Evolutionary conservation across 169 alveolate species (phyloP), one percentile per base, ranked within the genome.

Genomic region (Plasmodium berghei): DNA sequence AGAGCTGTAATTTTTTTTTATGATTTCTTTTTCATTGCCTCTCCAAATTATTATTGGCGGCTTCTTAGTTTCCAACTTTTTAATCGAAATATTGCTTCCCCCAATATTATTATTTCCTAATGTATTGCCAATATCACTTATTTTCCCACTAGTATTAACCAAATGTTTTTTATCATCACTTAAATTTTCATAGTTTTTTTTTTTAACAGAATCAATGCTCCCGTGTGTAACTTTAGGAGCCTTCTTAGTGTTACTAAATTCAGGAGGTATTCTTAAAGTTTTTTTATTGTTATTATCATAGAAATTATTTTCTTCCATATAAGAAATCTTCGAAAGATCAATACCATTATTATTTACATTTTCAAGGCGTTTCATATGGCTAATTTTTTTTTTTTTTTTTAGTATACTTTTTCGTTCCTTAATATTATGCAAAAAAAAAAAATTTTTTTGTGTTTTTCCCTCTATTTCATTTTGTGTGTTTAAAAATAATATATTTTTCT

Each of bases 371-470:
- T 58, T 80, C 52, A 8, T 59, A 16, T 80, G 73, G 40, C 28
- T 80, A 61, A 46, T 49, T 80, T 80, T 63, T 77, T 74, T 77
- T 34, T 34, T 34, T 80, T 80, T 80, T 80, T 80, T 80, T 80
- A 66, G 34, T 66, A 28, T 80, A 24, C 22, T 9, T 80, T 66
- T 61, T 20, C 46, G 48, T 61, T 80, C 73, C 52, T 10, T 26
- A 54, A 52, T 71, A 49, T n/a, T 73, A 59, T 49, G 77, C 18
- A 66, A 24, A 61, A 26, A 16, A 16, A 5, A 46, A 40, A 45
- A 22, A 16, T 59, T 59, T 24, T 28, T 24, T 34, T 22, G 46
- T 48, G n/a, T 24, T 48, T 73, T 58, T 58, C 46, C 72, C 46
- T 70, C 73, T 52, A 64, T 54, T 18, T 80, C 80, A 48, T 49